A percentile compares a stretch with the other conserved stretches of the same genome.
phyloP scores from a whole-genome alignment of 1,284 basidiomycete genomes.

The Leccinum insolens region DNA sequence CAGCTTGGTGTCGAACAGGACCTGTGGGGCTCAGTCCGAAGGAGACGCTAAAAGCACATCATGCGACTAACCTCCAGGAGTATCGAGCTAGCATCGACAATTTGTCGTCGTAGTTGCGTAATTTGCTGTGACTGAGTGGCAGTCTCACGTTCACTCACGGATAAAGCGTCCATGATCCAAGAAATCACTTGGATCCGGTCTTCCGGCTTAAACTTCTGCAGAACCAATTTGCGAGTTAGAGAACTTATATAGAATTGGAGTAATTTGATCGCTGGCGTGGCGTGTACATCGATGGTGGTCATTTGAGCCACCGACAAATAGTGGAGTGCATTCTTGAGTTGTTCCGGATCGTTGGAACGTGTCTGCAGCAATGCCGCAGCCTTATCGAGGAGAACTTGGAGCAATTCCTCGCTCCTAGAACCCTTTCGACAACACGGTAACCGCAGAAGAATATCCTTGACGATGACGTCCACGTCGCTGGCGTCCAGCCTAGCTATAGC shows the following conservation, averaged over 20 bases:
- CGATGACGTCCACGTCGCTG: conserved; percentile 47
- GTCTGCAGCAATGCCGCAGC: conserved; percentile 41
- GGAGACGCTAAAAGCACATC: background rate
- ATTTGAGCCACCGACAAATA: conserved; percentile 52
- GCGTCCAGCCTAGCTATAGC: conserved; percentile 49
- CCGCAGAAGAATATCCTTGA: conserved; percentile 54
- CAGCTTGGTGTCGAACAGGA: conserved; percentile 37
- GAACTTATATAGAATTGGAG: conserved; percentile 54
- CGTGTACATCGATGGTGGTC: conserved; percentile 45
- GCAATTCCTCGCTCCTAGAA: conserved; percentile 44
- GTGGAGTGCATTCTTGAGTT: conserved; percentile 42
- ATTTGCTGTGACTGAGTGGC: conserved; percentile 23
- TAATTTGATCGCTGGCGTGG: conserved; percentile 47
- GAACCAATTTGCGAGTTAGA: conserved; percentile 48
- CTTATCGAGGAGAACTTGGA: conserved; percentile 47
- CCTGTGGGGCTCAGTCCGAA: conserved; percentile 29
- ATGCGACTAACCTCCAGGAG: conserved; percentile 49
- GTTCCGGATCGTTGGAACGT: conserved; percentile 37
- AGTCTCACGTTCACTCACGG: conserved; percentile 34
- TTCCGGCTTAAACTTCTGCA: conserved; percentile 46
- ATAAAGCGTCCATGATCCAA: conserved; percentile 42
- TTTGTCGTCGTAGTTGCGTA: conserved; percentile 41
- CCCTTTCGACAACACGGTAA: conserved; percentile 47
- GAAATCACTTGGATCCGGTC: conserved; percentile 48
- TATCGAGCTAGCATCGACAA: conserved; percentile 49